phyloP scores from a whole-genome alignment of 2,329 filamentous ascomycete genomes.

The Fusarium multiceps region DNA sequence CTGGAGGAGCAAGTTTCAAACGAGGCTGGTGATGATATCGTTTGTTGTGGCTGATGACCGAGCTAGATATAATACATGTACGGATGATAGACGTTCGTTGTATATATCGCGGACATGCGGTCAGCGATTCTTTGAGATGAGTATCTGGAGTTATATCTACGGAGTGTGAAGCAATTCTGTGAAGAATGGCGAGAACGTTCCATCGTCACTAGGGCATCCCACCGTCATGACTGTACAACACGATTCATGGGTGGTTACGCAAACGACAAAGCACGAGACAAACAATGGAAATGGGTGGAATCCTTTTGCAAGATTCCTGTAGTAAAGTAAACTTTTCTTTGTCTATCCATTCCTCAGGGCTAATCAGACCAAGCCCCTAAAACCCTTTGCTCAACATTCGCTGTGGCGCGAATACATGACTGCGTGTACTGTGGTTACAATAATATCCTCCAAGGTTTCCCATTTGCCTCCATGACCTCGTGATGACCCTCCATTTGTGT shows the following conservation, averaged over 20 bases:
- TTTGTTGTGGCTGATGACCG: neutral
- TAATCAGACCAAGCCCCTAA: neutral
- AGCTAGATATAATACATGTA: neutral
- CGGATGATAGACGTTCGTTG: neutral
- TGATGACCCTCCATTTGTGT: rapidly evolving
- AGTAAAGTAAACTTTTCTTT: neutral
- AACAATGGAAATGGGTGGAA: rapidly evolving
- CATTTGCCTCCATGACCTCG: rapidly evolving
- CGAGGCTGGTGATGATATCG: neutral
- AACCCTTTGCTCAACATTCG: neutral
- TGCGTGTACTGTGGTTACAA: neutral
- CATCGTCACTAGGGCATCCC: rapidly evolving
- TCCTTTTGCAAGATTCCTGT: rapidly evolving
- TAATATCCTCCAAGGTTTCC: rapidly evolving
- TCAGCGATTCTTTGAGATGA: rapidly evolving
- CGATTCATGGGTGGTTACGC: neutral
- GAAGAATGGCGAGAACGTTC: rapidly evolving
- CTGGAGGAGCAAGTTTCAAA: rapidly evolving
- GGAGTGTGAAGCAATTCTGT: too few relatives aligned
- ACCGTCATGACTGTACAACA: rapidly evolving
- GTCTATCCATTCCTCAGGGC: too few relatives aligned
- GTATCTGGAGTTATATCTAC: too few relatives aligned
- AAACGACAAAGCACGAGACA: neutral
- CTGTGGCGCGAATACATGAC: neutral
- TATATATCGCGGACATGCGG: rapidly evolving